Evolutionary conservation across 108 stramenopile species (phyloP).

Genomic region (Seminavis robusta): DNA sequence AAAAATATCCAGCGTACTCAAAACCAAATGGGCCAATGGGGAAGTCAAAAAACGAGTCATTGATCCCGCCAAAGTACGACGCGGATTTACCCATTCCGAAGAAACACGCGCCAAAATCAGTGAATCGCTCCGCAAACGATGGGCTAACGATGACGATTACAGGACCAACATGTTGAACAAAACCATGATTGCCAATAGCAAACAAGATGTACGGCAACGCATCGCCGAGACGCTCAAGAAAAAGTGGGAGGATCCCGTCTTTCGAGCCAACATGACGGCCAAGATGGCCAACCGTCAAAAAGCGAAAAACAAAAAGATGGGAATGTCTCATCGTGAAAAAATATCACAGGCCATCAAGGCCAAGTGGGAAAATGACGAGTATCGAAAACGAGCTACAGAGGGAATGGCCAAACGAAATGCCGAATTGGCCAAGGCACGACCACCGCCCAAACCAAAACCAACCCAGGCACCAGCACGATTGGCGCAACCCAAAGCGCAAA

Average conservation of each 20-base stretch:
- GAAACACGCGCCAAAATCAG: slow-evolving; percentile 75
- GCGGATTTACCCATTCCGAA: slow-evolving; percentile 71
- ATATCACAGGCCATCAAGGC: slow-evolving; percentile 78
- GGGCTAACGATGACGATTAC: slow-evolving; percentile 62
- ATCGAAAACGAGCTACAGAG: slow-evolving; percentile 59
- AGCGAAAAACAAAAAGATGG: slow-evolving; percentile 1
- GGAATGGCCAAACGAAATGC: slow-evolving; percentile 45
- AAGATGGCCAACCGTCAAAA: slow-evolving; percentile 48
- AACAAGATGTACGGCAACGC: slow-evolving; percentile 32
- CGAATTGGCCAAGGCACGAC: slow-evolving; percentile 10
- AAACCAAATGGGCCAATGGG: slow-evolving; percentile 67
- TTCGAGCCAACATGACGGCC: slow-evolving; percentile 63
- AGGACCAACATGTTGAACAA: slow-evolving; percentile 53
- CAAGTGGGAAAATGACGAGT: slow-evolving; percentile 80
- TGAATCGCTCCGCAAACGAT: slow-evolving; percentile 59
- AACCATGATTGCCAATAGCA: slow-evolving; percentile 17
- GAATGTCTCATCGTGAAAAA: slow-evolving; percentile 44
- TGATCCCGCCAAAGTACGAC: slow-evolving; percentile 49
- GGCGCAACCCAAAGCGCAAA: not conserved
- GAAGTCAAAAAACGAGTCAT: slow-evolving; percentile 43
- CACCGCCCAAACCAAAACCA: slow-evolving; percentile 4
- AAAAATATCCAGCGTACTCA: slow-evolving; percentile 70
- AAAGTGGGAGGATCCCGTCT: slow-evolving; percentile 80
- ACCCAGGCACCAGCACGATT: not conserved
- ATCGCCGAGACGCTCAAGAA: slow-evolving; percentile 68